Evolutionary conservation across 2,329 filamentous ascomycete species (phyloP).

Genomic region (Diaporthe eres): DNA sequence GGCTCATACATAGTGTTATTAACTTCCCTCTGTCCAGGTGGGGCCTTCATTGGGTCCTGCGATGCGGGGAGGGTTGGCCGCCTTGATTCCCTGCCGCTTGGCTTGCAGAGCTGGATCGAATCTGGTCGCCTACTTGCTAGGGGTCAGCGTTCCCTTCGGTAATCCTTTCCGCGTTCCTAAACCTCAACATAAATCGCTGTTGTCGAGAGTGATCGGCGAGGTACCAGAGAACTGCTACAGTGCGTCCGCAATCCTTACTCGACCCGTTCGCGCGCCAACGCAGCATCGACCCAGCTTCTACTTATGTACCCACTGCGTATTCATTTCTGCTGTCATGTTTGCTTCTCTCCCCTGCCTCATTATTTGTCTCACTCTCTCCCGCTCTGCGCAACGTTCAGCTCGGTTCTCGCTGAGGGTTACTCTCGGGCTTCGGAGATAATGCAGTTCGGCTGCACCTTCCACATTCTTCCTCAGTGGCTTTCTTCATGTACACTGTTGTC

Average conservation of each 20-base stretch:
- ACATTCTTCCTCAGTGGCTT: not conserved
- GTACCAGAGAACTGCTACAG: not conserved
- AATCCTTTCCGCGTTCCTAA: slow-evolving; percentile 11
- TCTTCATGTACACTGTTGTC: not conserved
- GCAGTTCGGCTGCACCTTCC: not conserved
- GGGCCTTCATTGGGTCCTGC: not conserved
- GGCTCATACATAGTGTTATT: slow-evolving; percentile 6
- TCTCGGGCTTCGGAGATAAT: not conserved
- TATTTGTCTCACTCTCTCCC: not conserved
- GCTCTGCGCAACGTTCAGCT: not conserved
- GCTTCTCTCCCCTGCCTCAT: not conserved
- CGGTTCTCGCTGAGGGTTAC: not conserved
- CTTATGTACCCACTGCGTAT: not conserved
- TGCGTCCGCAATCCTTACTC: not conserved
- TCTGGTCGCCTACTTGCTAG: slow-evolving; percentile 17
- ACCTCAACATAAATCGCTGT: not conserved
- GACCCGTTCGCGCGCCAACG: not conserved
- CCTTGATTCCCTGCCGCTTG: slow-evolving; percentile 14
- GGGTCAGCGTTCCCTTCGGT: not conserved
- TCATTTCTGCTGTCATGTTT: not conserved
- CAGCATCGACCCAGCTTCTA: not conserved
- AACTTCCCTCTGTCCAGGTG: not conserved
- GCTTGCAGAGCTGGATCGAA: slow-evolving; percentile 20
- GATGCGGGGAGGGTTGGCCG: slow-evolving; percentile 11
- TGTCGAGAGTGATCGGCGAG: not conserved